Percentiles rank a stretch among this genome's conserved stretches.
These are phyloP conservation scores for Stentor roeselii DNA, from an alignment of 73 alveolate species.

Conservation along the genomic window DNA sequence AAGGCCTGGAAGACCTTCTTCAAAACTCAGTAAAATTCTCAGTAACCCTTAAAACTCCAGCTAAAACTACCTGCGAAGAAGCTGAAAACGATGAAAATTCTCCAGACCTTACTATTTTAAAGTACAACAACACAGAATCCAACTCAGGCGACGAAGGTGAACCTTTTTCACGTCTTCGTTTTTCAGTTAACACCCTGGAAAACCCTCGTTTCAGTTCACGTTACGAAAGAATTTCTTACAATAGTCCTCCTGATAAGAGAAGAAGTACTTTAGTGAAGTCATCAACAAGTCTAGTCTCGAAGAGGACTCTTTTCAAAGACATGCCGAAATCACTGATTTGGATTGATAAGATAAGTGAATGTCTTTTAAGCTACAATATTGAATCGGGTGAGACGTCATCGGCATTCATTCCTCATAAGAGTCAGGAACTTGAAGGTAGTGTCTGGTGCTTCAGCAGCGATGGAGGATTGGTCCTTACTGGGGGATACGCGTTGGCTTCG, in stretches of 20 bases:
- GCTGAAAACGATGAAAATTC: background rate
- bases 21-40: background rate
- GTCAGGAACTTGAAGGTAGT: background rate
- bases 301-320: background rate
- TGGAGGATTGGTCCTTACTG: background rate
- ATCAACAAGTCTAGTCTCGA: background rate
- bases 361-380: background rate
- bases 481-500: background rate
- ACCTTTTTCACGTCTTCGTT: background rate
- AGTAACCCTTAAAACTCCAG: background rate
- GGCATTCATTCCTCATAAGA: background rate
- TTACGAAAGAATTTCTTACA: background rate
- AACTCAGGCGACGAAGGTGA: background rate
- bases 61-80: background rate
- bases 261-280: background rate
- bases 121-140: background rate
- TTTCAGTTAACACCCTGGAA: background rate
- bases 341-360: background rate
- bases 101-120: background rate
- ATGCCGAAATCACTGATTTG: background rate
- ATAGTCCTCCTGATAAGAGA: background rate
- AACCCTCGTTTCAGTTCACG: too few relatives aligned
- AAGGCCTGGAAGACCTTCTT: background rate
- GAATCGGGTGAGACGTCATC: background rate
- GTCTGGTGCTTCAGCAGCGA: constrained; percentile 2